Evolutionary conservation across 768 basidiomycete genomes (phyloP).

Genomic region (Myochromella boudieri): DNA sequence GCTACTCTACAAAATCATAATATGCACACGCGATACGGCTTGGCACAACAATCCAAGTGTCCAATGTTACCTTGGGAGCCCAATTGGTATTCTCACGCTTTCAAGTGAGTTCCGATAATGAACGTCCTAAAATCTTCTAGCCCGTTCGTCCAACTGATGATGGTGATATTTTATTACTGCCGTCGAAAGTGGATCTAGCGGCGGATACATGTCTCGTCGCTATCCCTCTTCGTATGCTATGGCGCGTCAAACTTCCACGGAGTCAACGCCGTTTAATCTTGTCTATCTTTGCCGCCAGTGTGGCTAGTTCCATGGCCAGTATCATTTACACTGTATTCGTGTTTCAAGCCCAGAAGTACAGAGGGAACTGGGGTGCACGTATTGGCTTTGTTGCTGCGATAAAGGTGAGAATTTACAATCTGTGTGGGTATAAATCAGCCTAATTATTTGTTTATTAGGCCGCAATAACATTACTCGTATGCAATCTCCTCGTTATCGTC

Average conservation of each 20-base stretch:
- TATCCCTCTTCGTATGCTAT: conserved; percentile 24
- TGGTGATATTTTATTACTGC: background rate
- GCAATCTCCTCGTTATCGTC: conserved; percentile 23
- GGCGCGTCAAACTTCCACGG: conserved; percentile 20
- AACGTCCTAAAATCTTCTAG: too few species aligned
- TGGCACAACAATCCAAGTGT: background rate
- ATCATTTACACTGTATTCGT: conserved; percentile 20
- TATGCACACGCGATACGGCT: background rate
- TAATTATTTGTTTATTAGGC: conserved; percentile 17
- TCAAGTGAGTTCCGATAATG: too few species aligned
- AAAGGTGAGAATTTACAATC: conserved; percentile 21
- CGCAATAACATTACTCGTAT: conserved; percentile 19
- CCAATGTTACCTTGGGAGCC: background rate
- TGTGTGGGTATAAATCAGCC: too few species aligned
- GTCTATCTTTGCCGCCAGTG: conserved; percentile 22
- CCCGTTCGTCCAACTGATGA: background rate
- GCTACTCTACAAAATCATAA: background rate
- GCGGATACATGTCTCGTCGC: conserved; percentile 24
- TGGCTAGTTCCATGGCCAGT: conserved; percentile 20
- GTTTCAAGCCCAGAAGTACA: conserved; percentile 10
- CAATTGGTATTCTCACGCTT: background rate
- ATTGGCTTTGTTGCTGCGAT: conserved; percentile 14
- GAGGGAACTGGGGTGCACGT: conserved; percentile 4
- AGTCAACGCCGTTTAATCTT: conserved; percentile 22
- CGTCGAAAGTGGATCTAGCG: conserved; percentile 20